Base-by-base conservation (phyloP, 2,329 filamentous ascomycete species). In the Aspergillus ruber region DNA sequence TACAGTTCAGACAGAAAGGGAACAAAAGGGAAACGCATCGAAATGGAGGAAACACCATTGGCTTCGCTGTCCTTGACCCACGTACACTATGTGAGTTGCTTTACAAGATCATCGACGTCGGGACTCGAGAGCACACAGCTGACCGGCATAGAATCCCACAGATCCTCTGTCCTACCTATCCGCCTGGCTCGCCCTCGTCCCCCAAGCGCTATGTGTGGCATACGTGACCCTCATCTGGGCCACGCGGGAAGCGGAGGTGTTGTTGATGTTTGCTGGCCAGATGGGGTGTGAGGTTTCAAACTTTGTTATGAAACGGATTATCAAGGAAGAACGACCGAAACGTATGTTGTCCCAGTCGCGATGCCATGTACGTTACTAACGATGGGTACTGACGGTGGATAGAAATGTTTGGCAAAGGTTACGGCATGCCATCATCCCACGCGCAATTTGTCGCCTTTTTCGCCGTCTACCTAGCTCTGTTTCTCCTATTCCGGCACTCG, bases 391-490 rank as follows among this genome's bases (percentile, higher is more conserved):
- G 20, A 17, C 29, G 20, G 23, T 15, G 9, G 10, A 36, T 56
- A 83, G 80, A 81, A 68, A 82, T 84, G 75, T 83, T 90, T 62
- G 81, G 89, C 47, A 95, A 95, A 68, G 93, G 93, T 54, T 98
- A 98, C 65, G 94, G 93, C 59, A 98, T 98, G 94, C 93, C 93
- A 9, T 84, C 81, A 6, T 96, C 90, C 33, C 93, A 98, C 71
- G 87, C 93, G 7, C 93, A 98, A 73, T 98, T 96, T 66, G 86
- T 91, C 51, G 80, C 86, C 47, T 98, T 89, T 75, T 97, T 95
- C 79, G 85, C 88, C 49, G 73, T 95, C 48, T 93, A 87, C 52
- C 73, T 97, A 50, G 77, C 82, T 20, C 75, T 98, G 17, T 97
- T 97, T 73, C 78, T 98, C 40, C 78, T 95, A 41, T 74, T 90